Base-by-base conservation (phyloP, 257 asterid genomes). In the Haberlea rhodopensis region DNA sequence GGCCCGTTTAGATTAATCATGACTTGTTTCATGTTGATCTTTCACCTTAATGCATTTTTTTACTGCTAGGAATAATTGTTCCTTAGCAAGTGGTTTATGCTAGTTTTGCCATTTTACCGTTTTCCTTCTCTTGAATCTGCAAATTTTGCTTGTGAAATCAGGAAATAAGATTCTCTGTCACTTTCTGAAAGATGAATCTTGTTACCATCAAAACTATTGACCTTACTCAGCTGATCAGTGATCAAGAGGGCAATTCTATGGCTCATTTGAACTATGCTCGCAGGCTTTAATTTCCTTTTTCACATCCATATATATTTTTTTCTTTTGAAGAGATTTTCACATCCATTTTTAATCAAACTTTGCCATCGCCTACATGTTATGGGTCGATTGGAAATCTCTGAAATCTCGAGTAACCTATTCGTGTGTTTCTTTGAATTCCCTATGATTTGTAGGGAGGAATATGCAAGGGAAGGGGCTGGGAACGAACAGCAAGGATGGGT, bases 11-110 rank as follows among this genome's bases (percentile, higher is more conserved):
- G 78, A 58, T 75, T 75, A 58, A 79, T 72, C 60, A 75, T 78
- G 76, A 78, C 61, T 22, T 69, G 68, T 60, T 65, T 74, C 79
- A 66, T 71, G 71, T 74, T 71, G 71, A 73, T 72, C 67, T 60
- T 55, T 59, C 62, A 71, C 34, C 59, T 51, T 34, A 16, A 46
- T 24, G 65, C 52, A 49, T 62, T 40, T 49, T 34, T 45, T n/a
- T 46, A 6, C 65, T 68, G 20, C 37, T 58, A 27, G 67, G 71
- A 67, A 72, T 60, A 62, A 18, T 34, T 69, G 67, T 66, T 61
- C 71, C 64, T 66, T 8, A 13, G 75, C 49, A 53, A 28, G 67
- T 70, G 57, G 68, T 45, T 59, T 57, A 3, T 59, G 9, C 57
- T 57, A n/a, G n/a, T n/a, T n/a, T n/a, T n/a, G n/a, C n/a, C n/a